Percentiles rank a stretch among this genome's conserved stretches.
phyloP scores from a whole-genome alignment of 164 flowering plant genomes.

The Sextonia rubra region DNA sequence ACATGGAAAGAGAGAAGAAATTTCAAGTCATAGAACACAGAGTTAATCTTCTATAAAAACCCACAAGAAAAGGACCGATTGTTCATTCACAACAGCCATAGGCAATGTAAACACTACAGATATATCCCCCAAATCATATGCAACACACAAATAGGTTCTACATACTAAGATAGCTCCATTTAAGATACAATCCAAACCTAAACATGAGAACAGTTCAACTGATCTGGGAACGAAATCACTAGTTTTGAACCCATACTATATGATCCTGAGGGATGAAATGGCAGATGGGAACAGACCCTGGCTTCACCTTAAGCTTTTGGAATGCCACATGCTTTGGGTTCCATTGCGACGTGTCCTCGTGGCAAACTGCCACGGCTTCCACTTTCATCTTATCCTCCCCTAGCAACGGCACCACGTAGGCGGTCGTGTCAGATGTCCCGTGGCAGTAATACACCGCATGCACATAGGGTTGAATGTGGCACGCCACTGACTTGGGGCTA shows the following conservation, averaged over 20 bases:
- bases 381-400: conserved; percentile 26
- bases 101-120: too few species aligned
- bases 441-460: conserved; percentile 36
- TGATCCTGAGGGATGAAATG: conserved; percentile 34
- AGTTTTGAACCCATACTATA: conserved; percentile 19
- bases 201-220: too few species aligned
- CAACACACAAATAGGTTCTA: too few species aligned
- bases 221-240: background rate
- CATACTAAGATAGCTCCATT: too few species aligned
- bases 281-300: conserved; percentile 35
- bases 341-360: conserved; percentile 29
- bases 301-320: conserved; percentile 32
- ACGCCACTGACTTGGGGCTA: conserved; percentile 16
- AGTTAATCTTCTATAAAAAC: too few species aligned
- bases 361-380: conserved; percentile 29
- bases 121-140: too few species aligned
- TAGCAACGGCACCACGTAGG: conserved; percentile 24
- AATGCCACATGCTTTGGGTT: conserved; percentile 33
- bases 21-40: background rate
- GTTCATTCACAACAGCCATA: too few species aligned
- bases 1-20: background rate
- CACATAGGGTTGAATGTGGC: conserved; percentile 22
- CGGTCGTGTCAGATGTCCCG: conserved; percentile 10
- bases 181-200: too few species aligned
- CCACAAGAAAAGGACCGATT: too few species aligned